These are phyloP conservation scores for Pseudognaphalium luteoalbum DNA, from an alignment of 129 eudicot species.

Conservation along the genomic window DNA sequence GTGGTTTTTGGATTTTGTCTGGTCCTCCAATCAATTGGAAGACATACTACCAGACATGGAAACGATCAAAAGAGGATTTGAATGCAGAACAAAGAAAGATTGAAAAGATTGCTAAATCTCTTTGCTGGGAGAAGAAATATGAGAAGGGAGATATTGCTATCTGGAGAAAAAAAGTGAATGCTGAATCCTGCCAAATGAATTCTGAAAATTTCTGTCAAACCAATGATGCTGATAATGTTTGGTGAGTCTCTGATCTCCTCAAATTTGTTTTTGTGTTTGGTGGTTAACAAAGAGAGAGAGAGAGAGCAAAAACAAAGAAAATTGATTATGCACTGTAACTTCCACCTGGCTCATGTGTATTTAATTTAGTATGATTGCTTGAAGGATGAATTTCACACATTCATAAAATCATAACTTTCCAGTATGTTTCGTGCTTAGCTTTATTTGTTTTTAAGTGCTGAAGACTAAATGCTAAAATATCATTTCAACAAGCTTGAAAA, in stretches of 20 bases:
- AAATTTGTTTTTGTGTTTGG: background rate
- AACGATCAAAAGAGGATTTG: slow-evolving; percentile 76
- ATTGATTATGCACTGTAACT: background rate
- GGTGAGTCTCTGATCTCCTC: slow-evolving; percentile 48
- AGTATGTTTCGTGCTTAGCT: background rate
- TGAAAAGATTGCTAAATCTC: slow-evolving; percentile 80
- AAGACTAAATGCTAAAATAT: background rate
- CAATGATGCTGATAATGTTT: slow-evolving; percentile 70
- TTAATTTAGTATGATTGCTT: background rate
- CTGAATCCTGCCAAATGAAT: slow-evolving; percentile 60
- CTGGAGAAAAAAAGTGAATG: slow-evolving; percentile 64
- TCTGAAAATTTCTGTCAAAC: slow-evolving; percentile 55
- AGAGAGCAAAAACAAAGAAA: background rate
- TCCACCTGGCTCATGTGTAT: background rate
- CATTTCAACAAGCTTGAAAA: background rate
- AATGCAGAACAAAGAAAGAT: slow-evolving; percentile 77
- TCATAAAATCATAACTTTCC: background rate
- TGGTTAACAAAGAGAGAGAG: background rate
- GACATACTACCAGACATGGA: slow-evolving; percentile 79
- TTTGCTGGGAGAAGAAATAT: slow-evolving; percentile 97
- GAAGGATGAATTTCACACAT: background rate
- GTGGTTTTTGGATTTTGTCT: slow-evolving; percentile 94
- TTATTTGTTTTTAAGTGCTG: background rate
- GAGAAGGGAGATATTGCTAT: slow-evolving; percentile 95
- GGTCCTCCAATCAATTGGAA: slow-evolving; percentile 99